Evolutionary conservation across 2,329 filamentous ascomycete genomes (phyloP).

Genomic region (Nigrospora oryzae): DNA sequence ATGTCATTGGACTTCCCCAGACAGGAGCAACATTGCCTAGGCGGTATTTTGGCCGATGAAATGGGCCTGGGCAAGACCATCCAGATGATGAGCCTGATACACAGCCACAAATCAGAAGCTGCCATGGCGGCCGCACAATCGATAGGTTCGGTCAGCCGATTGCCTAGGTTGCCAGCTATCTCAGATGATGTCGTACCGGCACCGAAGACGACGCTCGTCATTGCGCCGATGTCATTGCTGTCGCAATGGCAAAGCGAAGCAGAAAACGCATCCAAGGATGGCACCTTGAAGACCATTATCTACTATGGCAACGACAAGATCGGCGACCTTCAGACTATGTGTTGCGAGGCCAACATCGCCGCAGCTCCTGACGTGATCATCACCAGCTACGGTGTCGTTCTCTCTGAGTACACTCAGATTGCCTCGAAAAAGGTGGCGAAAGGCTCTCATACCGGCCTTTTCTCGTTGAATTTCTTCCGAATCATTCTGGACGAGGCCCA

Average conservation of each 20-base stretch:
- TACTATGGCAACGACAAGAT: constrained; percentile 90
- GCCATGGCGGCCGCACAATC: constrained; percentile 28
- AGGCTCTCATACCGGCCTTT: constrained; percentile 63
- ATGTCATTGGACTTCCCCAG: constrained; percentile 84
- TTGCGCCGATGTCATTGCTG: constrained; percentile 96
- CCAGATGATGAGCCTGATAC: constrained; percentile 91
- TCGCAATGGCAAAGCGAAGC: constrained; percentile 96
- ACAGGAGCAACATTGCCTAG: constrained; percentile 90
- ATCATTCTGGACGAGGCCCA: constrained; percentile 95
- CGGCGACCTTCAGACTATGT: constrained; percentile 69
- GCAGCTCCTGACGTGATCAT: constrained; percentile 85
- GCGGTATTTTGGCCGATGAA: constrained; percentile 88
- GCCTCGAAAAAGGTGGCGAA: constrained; percentile 57
- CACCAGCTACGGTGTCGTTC: constrained; percentile 85
- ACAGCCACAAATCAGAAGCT: constrained; percentile 64
- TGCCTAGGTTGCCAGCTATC: constrained; percentile 53
- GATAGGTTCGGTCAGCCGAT: constrained; percentile 42
- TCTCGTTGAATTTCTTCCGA: constrained; percentile 89
- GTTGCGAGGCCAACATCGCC: constrained; percentile 62
- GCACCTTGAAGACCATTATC: constrained; percentile 74
- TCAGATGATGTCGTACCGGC: constrained; percentile 55
- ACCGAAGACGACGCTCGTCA: constrained; percentile 83
- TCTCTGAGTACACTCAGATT: constrained; percentile 81
- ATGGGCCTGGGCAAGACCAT: constrained; percentile 99
- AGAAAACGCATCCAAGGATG: constrained; percentile 77